Base-by-base conservation (phyloP, 768 basidiomycete genomes). In the Strobilomyces echinocephalus region DNA sequence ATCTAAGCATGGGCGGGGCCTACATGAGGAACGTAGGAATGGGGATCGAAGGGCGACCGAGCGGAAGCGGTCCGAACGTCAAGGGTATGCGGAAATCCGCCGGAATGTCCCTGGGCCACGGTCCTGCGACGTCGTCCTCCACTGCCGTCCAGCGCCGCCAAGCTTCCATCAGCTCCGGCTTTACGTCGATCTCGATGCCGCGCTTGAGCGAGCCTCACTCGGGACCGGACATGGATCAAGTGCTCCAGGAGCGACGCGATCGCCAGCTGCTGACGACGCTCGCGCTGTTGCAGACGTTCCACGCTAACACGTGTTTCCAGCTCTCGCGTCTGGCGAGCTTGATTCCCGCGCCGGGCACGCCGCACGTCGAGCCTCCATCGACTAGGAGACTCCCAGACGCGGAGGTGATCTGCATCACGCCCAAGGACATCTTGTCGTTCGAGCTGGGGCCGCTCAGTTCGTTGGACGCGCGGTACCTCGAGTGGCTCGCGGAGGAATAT, bases 401-500 rank as follows among this genome's bases (percentile, higher is more conserved):
- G n/a, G 63, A 67, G 11, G 53, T 63, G 26, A 66, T 79, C 40
- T 70, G 83, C 11, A 67, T 91, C 16, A 75, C 78, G 2, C 80
- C 87, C 11, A 81, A 76, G 59, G 86, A 89, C 54, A 72, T 91
- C 8, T 50, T 81, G 11, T 73, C 80, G 14, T 83, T 92, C 44
- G 87, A 87, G 64, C 77, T 92, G 0, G 85, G 88, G 1, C 84
- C 88, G 8, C 69, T 89, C 53, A 92, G 89, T 62, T 71, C 74
- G 5, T 63, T 84, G 44, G 90, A 92, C 56, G 83, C 77, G n/a
- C 75, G 73, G 40, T 91, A 91, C 64, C 70, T 91, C 33, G 87
- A 89, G 64, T 91, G 88, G 87, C 72, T 93, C 16, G 80, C 76
- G 1, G 76, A 76, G 47, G 85, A 88, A 67, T 87, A 87, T 54